These are phyloP conservation scores for Salix caprea DNA, from an alignment of 345 rosid species.

Conservation along the genomic window DNA sequence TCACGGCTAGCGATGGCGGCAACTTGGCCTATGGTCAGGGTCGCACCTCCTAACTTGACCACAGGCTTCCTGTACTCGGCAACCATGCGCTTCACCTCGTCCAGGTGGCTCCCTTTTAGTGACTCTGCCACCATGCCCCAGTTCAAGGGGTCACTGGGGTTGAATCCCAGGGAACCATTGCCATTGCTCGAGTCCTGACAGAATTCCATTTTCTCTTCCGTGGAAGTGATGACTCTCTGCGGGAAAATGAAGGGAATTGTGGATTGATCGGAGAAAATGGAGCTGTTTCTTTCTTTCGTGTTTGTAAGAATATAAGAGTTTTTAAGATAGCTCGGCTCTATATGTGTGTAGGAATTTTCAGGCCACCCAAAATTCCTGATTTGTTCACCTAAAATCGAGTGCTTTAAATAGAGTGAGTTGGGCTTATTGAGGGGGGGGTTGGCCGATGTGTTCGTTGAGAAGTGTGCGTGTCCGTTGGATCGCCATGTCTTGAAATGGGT, in stretches of 20 bases:
- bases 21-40: constrained; percentile 75
- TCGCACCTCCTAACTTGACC: constrained; percentile 64
- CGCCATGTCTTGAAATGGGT: background rate
- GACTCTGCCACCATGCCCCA: constrained; percentile 68
- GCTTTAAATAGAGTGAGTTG: constrained; percentile 25
- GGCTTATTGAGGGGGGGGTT: constrained; percentile 21
- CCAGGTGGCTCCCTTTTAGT: constrained; percentile 73
- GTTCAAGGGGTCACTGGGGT: constrained; percentile 51
- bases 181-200: background rate
- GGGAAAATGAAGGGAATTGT: too few species aligned
- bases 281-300: too few species aligned
- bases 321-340: too few species aligned
- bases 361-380: constrained; percentile 24
- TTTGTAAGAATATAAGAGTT: too few species aligned
- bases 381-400: background rate
- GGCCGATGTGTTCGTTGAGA: constrained; percentile 42
- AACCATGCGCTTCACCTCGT: constrained; percentile 76
- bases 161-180: background rate
- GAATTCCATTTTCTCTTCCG: background rate
- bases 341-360: constrained; percentile 10
- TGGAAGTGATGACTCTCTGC: background rate
- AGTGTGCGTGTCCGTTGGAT: constrained; percentile 27
- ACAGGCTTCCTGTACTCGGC: constrained; percentile 53
- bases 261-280: background rate
- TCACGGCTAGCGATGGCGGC: constrained; percentile 42